phyloP scores from a whole-genome alignment of 768 basidiomycete genomes.

The Boletus pseudo-olivaceus region DNA sequence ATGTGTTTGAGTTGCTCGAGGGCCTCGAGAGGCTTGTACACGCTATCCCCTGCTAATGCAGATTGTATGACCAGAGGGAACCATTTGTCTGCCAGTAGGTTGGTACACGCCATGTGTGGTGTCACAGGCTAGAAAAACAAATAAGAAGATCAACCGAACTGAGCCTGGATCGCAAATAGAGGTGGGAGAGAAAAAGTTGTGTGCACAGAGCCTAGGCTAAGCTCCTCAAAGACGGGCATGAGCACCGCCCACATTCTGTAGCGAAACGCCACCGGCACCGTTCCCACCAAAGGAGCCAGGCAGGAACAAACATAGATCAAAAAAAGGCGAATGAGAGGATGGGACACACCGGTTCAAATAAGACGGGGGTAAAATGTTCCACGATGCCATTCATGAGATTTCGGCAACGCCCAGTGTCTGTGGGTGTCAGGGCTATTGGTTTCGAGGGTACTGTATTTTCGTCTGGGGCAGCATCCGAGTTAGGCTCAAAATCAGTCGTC shows the following conservation, averaged over 20 bases:
- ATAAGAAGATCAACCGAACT: background rate
- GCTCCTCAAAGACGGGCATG: background rate
- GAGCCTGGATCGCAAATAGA: background rate
- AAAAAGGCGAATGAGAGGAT: background rate
- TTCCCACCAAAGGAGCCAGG: background rate
- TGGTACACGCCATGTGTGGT: conserved; percentile 73
- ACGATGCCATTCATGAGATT: conserved; percentile 54
- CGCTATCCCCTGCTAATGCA: conserved; percentile 57
- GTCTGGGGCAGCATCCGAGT: conserved; percentile 19
- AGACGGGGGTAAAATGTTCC: conserved; percentile 63
- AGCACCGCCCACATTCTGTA: background rate
- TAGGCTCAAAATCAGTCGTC: conserved; percentile 51
- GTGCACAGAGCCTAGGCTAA: background rate
- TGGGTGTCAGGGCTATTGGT: conserved; percentile 27
- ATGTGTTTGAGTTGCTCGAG: conserved; percentile 55
- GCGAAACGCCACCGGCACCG: background rate
- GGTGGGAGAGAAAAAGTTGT: background rate
- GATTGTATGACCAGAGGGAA: conserved; percentile 67
- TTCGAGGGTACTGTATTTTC: background rate
- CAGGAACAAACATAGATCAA: background rate
- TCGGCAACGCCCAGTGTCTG: conserved; percentile 39
- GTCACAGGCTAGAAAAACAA: conserved; percentile 41
- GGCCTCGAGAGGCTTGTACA: conserved; percentile 71
- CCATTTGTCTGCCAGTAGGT: conserved; percentile 69
- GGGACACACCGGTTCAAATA: conserved; percentile 57